Evolutionary conservation across 2,329 filamentous ascomycete genomes (phyloP).

Genomic region (Acarospora socialis): DNA sequence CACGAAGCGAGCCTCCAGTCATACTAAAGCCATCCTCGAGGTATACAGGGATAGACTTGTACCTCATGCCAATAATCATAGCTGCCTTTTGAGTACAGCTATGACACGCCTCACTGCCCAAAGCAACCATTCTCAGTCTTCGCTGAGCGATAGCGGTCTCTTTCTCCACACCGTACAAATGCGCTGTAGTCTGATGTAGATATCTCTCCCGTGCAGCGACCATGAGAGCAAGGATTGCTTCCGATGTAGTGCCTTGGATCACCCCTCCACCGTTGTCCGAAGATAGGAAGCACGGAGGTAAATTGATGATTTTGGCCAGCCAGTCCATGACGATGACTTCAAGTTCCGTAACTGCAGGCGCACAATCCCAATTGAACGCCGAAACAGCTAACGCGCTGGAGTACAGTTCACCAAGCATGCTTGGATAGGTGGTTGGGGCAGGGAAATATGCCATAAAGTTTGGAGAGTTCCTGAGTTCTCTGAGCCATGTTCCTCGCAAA

Average conservation of each 20-base stretch:
- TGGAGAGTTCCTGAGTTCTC: slow-evolving; percentile 64
- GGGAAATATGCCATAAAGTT: slow-evolving; percentile 97
- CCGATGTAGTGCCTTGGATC: slow-evolving; percentile 83
- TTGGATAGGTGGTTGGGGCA: slow-evolving; percentile 54
- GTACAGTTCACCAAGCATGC: not conserved
- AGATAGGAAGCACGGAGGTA: slow-evolving; percentile 62
- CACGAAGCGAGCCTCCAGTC: slow-evolving; percentile 47
- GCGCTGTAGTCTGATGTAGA: slow-evolving; percentile 42
- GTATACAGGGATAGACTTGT: slow-evolving; percentile 50
- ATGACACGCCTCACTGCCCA: slow-evolving; percentile 69
- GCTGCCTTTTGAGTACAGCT: slow-evolving; percentile 79
- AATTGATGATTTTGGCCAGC: slow-evolving; percentile 10
- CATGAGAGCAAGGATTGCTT: slow-evolving; percentile 75
- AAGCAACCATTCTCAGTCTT: slow-evolving; percentile 58
- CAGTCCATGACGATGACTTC: not conserved
- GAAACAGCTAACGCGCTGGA: not conserved
- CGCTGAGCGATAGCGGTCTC: slow-evolving; percentile 57
- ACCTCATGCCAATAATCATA: slow-evolving; percentile 72
- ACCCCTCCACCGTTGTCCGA: slow-evolving; percentile 69
- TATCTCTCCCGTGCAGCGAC: slow-evolving; percentile 75
- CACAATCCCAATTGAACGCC: slow-evolving; percentile 2
- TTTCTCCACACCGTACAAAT: slow-evolving; percentile 39
- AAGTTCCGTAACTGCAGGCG: slow-evolving; percentile 46
- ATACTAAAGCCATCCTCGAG: slow-evolving; percentile 54
- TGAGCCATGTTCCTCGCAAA: too few species aligned